Conservation (phyloP, 345 rosid genomes). For the Sonneratia alba region DNA sequence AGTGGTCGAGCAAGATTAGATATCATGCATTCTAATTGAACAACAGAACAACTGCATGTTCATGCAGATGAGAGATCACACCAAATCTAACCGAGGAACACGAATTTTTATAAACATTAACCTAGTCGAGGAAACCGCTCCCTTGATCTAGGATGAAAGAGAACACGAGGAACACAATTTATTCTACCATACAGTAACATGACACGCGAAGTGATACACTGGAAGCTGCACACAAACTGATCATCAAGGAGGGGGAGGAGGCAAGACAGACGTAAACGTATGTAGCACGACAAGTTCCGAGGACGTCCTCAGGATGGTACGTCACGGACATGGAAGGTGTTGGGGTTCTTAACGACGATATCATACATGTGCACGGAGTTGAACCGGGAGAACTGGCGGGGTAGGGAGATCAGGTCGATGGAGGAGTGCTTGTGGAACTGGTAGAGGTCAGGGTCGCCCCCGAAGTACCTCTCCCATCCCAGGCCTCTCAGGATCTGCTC, state of each 20-base stretch:
- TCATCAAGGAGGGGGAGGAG: neutral
- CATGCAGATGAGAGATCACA: neutral
- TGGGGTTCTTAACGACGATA: slow-evolving; percentile 76
- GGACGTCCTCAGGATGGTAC: slow-evolving; percentile 6
- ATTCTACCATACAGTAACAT: neutral
- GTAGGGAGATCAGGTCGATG: slow-evolving; percentile 86
- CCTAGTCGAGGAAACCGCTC: neutral
- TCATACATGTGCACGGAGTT: slow-evolving; percentile 81
- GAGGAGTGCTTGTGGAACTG: slow-evolving; percentile 86
- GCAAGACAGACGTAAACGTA: too few relatives aligned
- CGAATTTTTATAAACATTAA: neutral
- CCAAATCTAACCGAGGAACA: neutral
- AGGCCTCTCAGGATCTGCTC: slow-evolving; percentile 54
- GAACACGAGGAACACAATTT: neutral
- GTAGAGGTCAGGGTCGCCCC: slow-evolving; percentile 44
- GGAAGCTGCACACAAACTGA: too few relatives aligned
- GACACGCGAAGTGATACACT: neutral
- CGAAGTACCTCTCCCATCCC: slow-evolving; percentile 93
- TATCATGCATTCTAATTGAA: too few relatives aligned
- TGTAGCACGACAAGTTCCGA: neutral
- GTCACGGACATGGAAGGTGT: slow-evolving; percentile 72
- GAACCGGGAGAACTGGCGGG: slow-evolving; percentile 73
- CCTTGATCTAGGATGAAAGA: neutral
- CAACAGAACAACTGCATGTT: neutral
- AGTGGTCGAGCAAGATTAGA: too few relatives aligned